Percentiles rank a stretch among this genome's conserved stretches.
These are phyloP conservation scores for Mycena maculata DNA, from an alignment of 768 basidiomycete genomes.

Conservation along the genomic window DNA sequence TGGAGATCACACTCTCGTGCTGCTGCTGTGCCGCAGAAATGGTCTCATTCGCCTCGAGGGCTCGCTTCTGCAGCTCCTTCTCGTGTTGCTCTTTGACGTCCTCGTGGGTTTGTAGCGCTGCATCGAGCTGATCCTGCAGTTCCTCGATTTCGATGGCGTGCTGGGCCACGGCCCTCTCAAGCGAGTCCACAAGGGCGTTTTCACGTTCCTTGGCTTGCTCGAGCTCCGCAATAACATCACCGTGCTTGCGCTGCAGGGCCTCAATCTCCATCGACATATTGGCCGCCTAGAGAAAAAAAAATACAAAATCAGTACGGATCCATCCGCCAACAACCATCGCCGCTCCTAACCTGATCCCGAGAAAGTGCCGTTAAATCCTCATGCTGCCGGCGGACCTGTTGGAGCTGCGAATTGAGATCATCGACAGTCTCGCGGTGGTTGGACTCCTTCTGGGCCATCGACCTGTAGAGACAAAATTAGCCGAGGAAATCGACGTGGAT, in stretches of 20 bases:
- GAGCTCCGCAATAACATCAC: conserved; percentile 61
- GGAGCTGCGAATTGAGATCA: conserved; percentile 73
- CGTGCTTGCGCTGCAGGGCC: conserved; percentile 71
- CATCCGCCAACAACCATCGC: not conserved
- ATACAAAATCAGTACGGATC: conserved; percentile 5
- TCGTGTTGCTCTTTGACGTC: conserved; percentile 62
- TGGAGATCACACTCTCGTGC: conserved; percentile 64
- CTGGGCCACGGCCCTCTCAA: conserved; percentile 64
- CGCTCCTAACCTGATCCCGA: conserved; percentile 79
- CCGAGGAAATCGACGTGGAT: conserved; percentile 15
- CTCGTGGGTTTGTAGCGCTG: conserved; percentile 61
- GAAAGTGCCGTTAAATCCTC: conserved; percentile 86
- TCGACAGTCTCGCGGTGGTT: conserved; percentile 87
- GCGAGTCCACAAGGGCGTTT: conserved; percentile 59
- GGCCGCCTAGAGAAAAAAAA: conserved; percentile 60
- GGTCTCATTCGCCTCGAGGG: conserved; percentile 64
- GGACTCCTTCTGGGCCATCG: conserved; percentile 98
- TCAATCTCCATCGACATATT: conserved; percentile 93
- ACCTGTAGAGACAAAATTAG: conserved; percentile 59
- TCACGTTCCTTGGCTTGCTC: conserved; percentile 70
- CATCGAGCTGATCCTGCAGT: conserved; percentile 62
- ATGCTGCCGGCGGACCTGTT: conserved; percentile 78
- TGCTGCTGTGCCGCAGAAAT: conserved; percentile 63
- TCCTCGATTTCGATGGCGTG: conserved; percentile 61
- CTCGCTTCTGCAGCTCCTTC: conserved; percentile 62